phyloP scores from a whole-genome alignment of 164 flowering plant species.

The Liquidambar formosana region DNA sequence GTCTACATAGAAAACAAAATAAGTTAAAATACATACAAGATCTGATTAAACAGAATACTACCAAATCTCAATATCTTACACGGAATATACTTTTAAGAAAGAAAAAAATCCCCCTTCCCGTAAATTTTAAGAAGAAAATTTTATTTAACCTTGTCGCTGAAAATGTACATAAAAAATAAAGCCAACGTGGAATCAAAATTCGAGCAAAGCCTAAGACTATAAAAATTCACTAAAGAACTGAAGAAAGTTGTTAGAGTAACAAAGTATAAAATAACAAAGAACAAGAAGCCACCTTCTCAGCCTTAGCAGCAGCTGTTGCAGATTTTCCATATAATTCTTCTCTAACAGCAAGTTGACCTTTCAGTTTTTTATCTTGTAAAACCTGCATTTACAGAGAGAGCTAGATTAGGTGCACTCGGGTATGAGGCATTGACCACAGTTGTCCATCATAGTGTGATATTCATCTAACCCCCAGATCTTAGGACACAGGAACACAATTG shows the following conservation, averaged over 20 bases:
- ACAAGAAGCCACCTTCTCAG: slow-evolving; percentile 64
- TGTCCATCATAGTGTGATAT: too few species aligned
- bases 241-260: neutral
- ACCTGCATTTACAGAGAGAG: slow-evolving; percentile 34
- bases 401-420: too few species aligned
- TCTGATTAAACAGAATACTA: neutral
- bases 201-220: neutral
- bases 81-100: too few species aligned
- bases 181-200: neutral
- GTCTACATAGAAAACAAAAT: too few species aligned
- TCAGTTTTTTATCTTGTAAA: slow-evolving; percentile 78
- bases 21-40: neutral
- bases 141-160: neutral
- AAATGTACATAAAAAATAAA: neutral
- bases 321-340: slow-evolving; percentile 76
- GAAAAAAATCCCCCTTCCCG: too few species aligned
- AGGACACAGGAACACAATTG: too few species aligned
- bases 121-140: too few species aligned
- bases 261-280: neutral
- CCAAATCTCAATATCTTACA: neutral
- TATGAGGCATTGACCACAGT: too few species aligned
- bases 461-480: too few species aligned
- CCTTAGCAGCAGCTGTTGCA: slow-evolving; percentile 82
- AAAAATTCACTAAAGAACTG: neutral
- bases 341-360: slow-evolving; percentile 69